phyloP scores from a whole-genome alignment of 1,284 basidiomycete genomes.

The Cutaneotrichosporon cavernicola region DNA sequence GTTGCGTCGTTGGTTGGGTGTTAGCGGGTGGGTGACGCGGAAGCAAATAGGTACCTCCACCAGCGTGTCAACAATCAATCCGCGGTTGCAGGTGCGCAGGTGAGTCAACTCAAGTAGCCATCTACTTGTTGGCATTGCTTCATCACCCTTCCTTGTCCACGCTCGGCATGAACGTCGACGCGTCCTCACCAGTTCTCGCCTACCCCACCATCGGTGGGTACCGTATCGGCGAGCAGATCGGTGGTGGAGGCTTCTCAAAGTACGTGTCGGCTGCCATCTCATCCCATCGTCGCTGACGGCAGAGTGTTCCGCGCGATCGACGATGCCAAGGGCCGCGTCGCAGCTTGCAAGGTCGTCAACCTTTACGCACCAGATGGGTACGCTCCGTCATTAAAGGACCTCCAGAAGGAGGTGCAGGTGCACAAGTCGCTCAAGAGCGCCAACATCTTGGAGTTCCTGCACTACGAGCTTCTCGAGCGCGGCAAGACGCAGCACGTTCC shows the following conservation, averaged over 20 bases:
- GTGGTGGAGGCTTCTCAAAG: slow-evolving; percentile 82
- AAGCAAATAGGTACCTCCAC: not conserved
- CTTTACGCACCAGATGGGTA: slow-evolving; percentile 53
- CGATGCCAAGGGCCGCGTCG: slow-evolving; percentile 60
- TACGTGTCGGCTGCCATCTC: slow-evolving; percentile 39
- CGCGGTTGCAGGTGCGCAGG: too few species aligned
- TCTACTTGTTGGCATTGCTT: not conserved
- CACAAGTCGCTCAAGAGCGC: slow-evolving; percentile 77
- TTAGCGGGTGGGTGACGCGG: not conserved
- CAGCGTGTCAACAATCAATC: too few species aligned
- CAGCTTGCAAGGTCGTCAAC: slow-evolving; percentile 79
- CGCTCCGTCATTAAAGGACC: slow-evolving; percentile 62
- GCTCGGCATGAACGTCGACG: slow-evolving; percentile 21
- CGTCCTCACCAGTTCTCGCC: slow-evolving; percentile 10
- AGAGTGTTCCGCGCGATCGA: slow-evolving; percentile 82
- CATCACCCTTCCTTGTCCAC: not conserved
- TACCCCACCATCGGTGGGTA: slow-evolving; percentile 60
- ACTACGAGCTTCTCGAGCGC: slow-evolving; percentile 70
- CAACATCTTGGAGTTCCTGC: slow-evolving; percentile 82
- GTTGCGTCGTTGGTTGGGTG: not conserved
- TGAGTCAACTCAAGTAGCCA: too few species aligned
- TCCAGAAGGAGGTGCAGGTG: slow-evolving; percentile 91
- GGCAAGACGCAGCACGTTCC: slow-evolving; percentile 60
- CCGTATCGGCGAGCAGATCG: slow-evolving; percentile 69
- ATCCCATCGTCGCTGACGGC: slow-evolving; percentile 7